phyloP scores from a whole-genome alignment of 169 alveolate species.

The Plasmodium relictum region DNA sequence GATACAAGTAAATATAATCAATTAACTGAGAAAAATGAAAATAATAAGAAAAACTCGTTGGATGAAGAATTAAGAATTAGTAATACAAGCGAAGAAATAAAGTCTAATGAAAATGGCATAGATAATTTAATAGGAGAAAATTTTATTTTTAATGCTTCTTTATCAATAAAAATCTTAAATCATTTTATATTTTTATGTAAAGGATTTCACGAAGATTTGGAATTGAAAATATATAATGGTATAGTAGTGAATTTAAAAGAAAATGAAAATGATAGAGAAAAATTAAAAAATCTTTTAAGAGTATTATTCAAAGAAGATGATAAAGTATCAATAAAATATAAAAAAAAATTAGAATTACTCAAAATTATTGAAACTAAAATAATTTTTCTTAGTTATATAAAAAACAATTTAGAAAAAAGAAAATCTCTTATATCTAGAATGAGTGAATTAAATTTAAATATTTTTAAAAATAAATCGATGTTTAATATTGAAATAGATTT shows the following conservation, averaged over 20 bases:
- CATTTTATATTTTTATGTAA: slow-evolving; percentile 63
- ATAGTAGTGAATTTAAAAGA: slow-evolving; percentile 37
- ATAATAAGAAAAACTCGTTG: not conserved
- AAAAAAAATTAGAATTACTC: slow-evolving; percentile 58
- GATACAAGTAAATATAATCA: not conserved
- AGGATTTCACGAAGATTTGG: slow-evolving; percentile 73
- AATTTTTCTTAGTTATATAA: slow-evolving; percentile 57
- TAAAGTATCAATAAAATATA: slow-evolving; percentile 41
- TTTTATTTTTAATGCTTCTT: slow-evolving; percentile 52
- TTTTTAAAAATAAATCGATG: slow-evolving; percentile 73
- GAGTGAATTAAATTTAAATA: slow-evolving; percentile 68
- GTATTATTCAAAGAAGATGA: slow-evolving; percentile 25
- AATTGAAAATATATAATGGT: slow-evolving; percentile 72
- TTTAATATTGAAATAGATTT: slow-evolving; percentile 67
- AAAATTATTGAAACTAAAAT: slow-evolving; percentile 63
- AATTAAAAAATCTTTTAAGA: slow-evolving; percentile 42
- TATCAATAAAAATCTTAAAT: slow-evolving; percentile 58
- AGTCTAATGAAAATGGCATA: not conserved
- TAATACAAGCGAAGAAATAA: not conserved
- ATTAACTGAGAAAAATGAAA: not conserved
- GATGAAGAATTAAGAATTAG: not conserved
- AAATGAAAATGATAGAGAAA: slow-evolving; percentile 58
- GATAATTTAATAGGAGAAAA: slow-evolving; percentile 9
- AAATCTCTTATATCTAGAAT: slow-evolving; percentile 69
- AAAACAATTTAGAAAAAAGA: slow-evolving; percentile 71